These are phyloP conservation scores for Mastigamoeba balamuthi DNA, from an alignment of 78 protist species.

Conservation along the genomic window DNA sequence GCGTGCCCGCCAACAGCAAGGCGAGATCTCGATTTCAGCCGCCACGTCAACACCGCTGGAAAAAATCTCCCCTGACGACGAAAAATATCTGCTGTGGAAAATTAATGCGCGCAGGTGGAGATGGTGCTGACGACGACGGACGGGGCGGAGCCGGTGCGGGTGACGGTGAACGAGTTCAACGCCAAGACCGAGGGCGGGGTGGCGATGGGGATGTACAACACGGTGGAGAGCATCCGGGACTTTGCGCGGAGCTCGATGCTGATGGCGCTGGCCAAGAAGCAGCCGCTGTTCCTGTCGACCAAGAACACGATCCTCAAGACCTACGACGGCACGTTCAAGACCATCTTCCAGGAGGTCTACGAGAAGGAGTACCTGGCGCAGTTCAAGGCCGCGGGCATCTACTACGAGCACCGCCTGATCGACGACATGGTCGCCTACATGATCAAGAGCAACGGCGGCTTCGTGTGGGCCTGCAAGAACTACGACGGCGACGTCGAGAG, in stretches of 20 bases:
- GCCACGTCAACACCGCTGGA: not conserved
- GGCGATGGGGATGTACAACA: conserved; percentile 89
- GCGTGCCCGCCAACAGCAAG: not conserved
- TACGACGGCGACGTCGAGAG: conserved; percentile 96
- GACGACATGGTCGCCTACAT: conserved; percentile 90
- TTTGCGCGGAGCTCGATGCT: conserved; percentile 67
- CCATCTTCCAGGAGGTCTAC: conserved; percentile 75
- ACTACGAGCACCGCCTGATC: conserved; percentile 87
- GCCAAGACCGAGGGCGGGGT: conserved; percentile 66
- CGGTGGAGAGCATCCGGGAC: conserved; percentile 71
- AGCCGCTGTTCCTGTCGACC: conserved; percentile 71
- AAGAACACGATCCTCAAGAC: conserved; percentile 86
- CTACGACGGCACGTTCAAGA: conserved; percentile 87
- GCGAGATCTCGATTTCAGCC: not conserved
- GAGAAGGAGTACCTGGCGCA: conserved; percentile 21
- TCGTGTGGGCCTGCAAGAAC: conserved; percentile 95
- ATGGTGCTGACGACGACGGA: conserved; percentile 51
- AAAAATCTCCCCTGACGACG: not conserved
- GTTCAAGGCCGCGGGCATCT: conserved; percentile 51
- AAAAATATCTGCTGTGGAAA: not conserved
- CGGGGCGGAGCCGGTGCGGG: conserved; percentile 55
- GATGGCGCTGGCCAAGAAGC: conserved; percentile 49
- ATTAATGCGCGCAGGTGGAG: not conserved
- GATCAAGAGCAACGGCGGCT: conserved; percentile 73
- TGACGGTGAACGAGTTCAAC: conserved; percentile 63